Percentiles rank a stretch among this genome's conserved stretches.
Evolutionary conservation across 225 moss, liverwort and hornwort genomes (phyloP).

Genomic region (Thuidium tamariscinum): DNA sequence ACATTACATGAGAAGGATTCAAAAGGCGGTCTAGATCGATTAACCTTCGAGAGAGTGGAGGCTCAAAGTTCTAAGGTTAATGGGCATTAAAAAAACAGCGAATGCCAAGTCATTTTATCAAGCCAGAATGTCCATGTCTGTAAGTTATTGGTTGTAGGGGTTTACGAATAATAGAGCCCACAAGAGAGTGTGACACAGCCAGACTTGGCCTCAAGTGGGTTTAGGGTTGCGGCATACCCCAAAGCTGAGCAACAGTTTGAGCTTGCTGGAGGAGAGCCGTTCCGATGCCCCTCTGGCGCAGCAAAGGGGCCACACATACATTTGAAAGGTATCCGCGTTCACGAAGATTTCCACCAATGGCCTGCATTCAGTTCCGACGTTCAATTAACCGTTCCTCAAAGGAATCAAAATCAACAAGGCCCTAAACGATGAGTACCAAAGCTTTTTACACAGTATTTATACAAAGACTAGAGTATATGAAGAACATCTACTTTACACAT

Average conservation of each 20-base stretch:
- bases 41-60: neutral
- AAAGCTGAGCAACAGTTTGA: slow-evolving; percentile 23
- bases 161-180: too few species aligned
- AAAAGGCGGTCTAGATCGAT: too few species aligned
- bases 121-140: neutral
- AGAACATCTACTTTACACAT: neutral
- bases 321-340: slow-evolving; percentile 52
- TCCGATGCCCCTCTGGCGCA: slow-evolving; percentile 50
- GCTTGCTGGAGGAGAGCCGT: slow-evolving; percentile 46
- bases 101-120: neutral
- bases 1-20: neutral
- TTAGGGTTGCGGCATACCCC: slow-evolving; percentile 18
- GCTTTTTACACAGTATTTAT: neutral
- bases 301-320: slow-evolving; percentile 42
- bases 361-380: neutral
- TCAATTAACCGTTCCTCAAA: neutral
- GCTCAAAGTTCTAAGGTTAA: neutral
- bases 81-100: too few species aligned
- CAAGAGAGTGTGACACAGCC: neutral
- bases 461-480: neutral
- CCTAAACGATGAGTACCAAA: neutral
- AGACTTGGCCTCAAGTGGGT: neutral
- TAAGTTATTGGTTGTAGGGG: neutral
- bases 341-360: neutral
- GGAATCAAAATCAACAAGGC: neutral